phyloP scores from a whole-genome alignment of 2,329 filamentous ascomycete genomes.

The Fusarium tricinctum region DNA sequence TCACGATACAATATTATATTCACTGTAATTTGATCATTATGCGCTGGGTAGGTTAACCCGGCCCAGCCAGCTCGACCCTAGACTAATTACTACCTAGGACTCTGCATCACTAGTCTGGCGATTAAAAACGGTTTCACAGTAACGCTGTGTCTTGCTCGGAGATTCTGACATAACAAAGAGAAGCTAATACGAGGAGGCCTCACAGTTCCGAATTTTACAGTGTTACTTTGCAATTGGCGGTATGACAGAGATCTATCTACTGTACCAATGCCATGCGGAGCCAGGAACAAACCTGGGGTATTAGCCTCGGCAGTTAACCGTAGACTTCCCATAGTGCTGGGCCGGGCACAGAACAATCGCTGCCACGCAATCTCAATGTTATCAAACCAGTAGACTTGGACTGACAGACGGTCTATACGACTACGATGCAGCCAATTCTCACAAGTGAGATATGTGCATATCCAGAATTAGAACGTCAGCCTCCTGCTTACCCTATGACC shows the following conservation, averaged over 20 bases:
- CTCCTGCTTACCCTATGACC: background rate
- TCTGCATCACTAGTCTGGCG: background rate
- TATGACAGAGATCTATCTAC: background rate
- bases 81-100: too few relatives aligned
- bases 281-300: slow-evolving; percentile 7
- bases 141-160: background rate
- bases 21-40: background rate
- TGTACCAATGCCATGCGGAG: background rate
- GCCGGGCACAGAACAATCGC: background rate
- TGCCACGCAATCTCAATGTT: background rate
- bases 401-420: background rate
- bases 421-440: background rate
- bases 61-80: background rate
- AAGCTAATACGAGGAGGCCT: background rate
- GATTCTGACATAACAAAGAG: background rate
- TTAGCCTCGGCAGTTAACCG: slow-evolving; percentile 20
- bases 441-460: slow-evolving; percentile 2
- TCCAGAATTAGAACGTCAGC: background rate
- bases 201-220: background rate
- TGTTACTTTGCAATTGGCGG: background rate
- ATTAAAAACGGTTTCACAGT: background rate
- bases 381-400: background rate
- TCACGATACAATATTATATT: background rate
- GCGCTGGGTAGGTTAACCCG: background rate
- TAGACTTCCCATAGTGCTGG: slow-evolving; percentile 1